Evolutionary conservation across 2,329 filamentous ascomycete species (phyloP), one percentile per base, ranked within the genome.

Genomic region (Tolypocladium tundrense): DNA sequence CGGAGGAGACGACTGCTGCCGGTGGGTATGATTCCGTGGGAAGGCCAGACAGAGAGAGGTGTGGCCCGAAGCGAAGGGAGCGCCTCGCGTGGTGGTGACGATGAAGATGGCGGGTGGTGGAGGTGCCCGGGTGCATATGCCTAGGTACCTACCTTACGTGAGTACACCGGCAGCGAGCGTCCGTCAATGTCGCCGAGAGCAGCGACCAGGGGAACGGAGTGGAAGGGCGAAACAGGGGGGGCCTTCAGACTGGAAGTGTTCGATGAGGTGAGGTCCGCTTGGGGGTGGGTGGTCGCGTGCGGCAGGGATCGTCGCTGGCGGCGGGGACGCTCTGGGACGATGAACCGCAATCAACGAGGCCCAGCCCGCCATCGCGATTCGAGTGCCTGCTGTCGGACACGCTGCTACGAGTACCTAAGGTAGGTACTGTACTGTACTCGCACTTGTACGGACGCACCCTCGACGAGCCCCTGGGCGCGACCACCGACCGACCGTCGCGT

Each of bases 291-390:
- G 55, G 59, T 62, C 60, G 60, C 53, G 60, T 61, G 61, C 50
- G 61, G 61, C 57, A 62, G 60, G 61, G 61, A 62, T 62, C 61
- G 61, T 60, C 61, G 53, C 61, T 52, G 60, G 58, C 57, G 54
- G 55, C 31, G 37, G 39, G 24, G 53, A 41, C 53, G 53, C 48
- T 35, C 31, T 27, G 41, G 39, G 10, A 42, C 54, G 14, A 13
- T 9, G 42, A 14, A 14, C 21, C 21, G 45, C 45, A 19, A 48
- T 19, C 43, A 24, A 31, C 24, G 13, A 21, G 19, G 21, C 19
- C 27, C 24, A 24, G 27, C 27, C 27, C 27, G 5, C 6, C 27
- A 31, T 31, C 27, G 27, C 27, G 27, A 31, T 31, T 31, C 27
- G 24, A 27, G 24, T 4, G 24, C 24, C 24, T 4, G 24, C 24